A percentile compares a stretch with the other conserved stretches of the same genome.
Conservation (phyloP, 306 rosid species). For the Vigna trinervia region DNA sequence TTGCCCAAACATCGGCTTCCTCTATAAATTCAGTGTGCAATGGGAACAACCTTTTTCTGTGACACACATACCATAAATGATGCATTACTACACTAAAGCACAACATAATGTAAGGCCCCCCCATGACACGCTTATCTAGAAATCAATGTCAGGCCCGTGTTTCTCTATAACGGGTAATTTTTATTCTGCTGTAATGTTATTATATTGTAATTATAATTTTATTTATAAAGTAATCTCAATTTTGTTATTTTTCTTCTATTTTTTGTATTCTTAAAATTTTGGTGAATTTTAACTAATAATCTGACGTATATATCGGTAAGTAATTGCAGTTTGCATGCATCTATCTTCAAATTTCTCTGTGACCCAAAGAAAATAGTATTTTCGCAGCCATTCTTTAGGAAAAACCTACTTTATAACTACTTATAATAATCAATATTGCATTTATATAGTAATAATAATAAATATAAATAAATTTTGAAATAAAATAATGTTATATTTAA, state of each 20-base stretch:
- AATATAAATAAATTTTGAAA: too few species aligned
- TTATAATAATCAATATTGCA: too few species aligned
- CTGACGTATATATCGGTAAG: too few species aligned
- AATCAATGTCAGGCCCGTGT: background rate
- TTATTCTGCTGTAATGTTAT: background rate
- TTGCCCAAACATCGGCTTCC: slow-evolving; percentile 2
- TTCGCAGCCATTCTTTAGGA: too few species aligned
- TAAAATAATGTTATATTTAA: too few species aligned
- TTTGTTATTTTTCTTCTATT: background rate
- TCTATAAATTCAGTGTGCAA: background rate
- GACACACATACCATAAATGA: background rate
- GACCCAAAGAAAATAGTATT: too few species aligned
- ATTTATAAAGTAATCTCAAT: background rate
- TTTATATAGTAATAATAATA: too few species aligned
- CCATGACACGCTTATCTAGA: too few species aligned
- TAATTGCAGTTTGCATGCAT: too few species aligned
- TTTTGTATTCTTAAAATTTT: background rate
- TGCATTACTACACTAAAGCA: background rate
- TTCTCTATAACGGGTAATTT: background rate
- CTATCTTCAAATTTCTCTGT: too few species aligned
- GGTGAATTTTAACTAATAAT: background rate
- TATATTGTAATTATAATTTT: background rate
- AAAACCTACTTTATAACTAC: too few species aligned
- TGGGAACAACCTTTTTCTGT: background rate
- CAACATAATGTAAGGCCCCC: background rate